Percentiles rank a stretch among this genome's conserved stretches.
phyloP scores from a whole-genome alignment of 2,329 filamentous ascomycete species.

The Phyllosticta citribraziliensis region DNA sequence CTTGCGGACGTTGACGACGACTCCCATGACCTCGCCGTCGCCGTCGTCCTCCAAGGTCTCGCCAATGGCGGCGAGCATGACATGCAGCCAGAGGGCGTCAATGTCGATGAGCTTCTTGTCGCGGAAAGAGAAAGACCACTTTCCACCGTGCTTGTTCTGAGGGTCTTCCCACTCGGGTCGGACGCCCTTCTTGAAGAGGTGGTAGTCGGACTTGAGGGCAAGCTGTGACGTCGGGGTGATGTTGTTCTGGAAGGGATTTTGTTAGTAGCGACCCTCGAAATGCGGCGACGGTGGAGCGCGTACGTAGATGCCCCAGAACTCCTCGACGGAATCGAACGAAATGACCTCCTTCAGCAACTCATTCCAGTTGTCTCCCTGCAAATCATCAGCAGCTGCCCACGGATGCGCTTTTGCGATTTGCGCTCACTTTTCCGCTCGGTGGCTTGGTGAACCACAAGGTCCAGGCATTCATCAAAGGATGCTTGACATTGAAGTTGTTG shows the following conservation, averaged over 20 bases:
- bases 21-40: slow-evolving; percentile 97
- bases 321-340: slow-evolving; percentile 95
- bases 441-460: slow-evolving; percentile 99
- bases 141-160: slow-evolving; percentile 98
- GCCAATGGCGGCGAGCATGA: slow-evolving; percentile 92
- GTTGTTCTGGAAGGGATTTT: slow-evolving; percentile 65
- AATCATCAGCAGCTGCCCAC: slow-evolving; percentile 9
- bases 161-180: slow-evolving; percentile 97
- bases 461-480: slow-evolving; percentile 95
- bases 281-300: slow-evolving; percentile 31
- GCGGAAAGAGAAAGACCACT: slow-evolving; percentile 98
- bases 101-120: slow-evolving; percentile 87
- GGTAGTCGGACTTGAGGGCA: slow-evolving; percentile 96
- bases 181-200: slow-evolving; percentile 96
- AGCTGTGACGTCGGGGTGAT: slow-evolving; percentile 93
- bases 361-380: slow-evolving; percentile 93
- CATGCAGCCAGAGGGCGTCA: slow-evolving; percentile 91
- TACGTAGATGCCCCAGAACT: slow-evolving; percentile 99
- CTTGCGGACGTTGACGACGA: slow-evolving; percentile 97
- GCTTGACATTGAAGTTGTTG: slow-evolving; percentile 99
- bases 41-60: slow-evolving; percentile 93
- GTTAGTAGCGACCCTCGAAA: not conserved
- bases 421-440: slow-evolving; percentile 73
- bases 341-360: slow-evolving; percentile 97
- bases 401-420: not conserved